A percentile compares a stretch with the other conserved stretches of the same genome.
Evolutionary conservation across 2,329 filamentous ascomycete genomes (phyloP).

Genomic region (Akanthomyces dipterigenus): DNA sequence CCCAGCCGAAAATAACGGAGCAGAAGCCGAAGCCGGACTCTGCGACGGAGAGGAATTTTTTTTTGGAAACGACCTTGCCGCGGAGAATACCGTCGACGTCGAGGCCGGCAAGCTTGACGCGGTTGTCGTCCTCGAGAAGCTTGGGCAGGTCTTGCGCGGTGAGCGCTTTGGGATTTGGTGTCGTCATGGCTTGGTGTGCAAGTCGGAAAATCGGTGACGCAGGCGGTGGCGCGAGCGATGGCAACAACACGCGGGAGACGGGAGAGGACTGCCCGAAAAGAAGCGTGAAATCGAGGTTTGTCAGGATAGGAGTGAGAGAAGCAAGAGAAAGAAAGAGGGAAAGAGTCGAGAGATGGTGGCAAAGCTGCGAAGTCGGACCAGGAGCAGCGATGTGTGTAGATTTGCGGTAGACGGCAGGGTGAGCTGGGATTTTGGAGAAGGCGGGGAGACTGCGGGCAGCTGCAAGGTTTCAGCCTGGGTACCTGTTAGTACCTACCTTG

Average conservation of each 20-base stretch:
- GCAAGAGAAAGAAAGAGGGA: background rate
- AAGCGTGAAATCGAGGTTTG: background rate
- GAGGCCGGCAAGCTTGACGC: constrained; percentile 54
- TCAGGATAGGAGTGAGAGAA: background rate
- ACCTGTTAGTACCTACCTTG: too few relatives aligned
- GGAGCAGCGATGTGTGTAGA: too few relatives aligned
- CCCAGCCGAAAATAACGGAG: constrained; percentile 80
- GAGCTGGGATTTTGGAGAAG: constrained; percentile 5
- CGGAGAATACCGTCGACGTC: constrained; percentile 73
- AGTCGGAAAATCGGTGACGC: background rate
- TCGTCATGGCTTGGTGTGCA: constrained; percentile 14
- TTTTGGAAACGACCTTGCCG: constrained; percentile 75
- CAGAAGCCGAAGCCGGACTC: constrained; percentile 76
- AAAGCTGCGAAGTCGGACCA: background rate
- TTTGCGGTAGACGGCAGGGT: background rate
- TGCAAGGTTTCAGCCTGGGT: background rate
- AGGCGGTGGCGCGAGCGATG: background rate
- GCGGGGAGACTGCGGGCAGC: background rate
- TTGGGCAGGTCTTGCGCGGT: constrained; percentile 56
- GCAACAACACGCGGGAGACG: too few relatives aligned
- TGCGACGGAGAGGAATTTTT: constrained; percentile 71
- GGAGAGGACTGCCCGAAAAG: background rate
- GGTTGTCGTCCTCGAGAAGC: constrained; percentile 42
- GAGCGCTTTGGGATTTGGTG: constrained; percentile 21
- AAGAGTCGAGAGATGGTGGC: background rate